Evolutionary conservation across 2,329 filamentous ascomycete genomes (phyloP).

Genomic region (Penicillium sp.): DNA sequence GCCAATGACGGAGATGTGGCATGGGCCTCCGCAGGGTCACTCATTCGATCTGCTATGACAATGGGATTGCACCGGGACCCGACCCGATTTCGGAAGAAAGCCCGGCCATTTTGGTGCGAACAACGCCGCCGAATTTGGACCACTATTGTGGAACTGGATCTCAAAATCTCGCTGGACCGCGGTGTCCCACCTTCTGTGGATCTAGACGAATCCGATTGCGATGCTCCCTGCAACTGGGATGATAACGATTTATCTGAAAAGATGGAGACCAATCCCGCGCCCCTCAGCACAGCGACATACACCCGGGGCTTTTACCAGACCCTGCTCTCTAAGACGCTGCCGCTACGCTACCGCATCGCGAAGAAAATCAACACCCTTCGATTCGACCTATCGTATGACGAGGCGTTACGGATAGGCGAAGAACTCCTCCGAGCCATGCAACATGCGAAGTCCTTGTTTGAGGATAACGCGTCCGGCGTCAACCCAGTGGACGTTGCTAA

Average conservation of each 20-base stretch:
- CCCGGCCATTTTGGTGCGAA: conserved; percentile 41
- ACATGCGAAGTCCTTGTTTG: conserved; percentile 24
- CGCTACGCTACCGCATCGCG: conserved; percentile 31
- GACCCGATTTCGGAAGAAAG: conserved; percentile 33
- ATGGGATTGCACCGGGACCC: conserved; percentile 46
- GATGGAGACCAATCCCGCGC: conserved; percentile 26
- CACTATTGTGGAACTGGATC: conserved; percentile 44
- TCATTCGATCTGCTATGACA: conserved; percentile 43
- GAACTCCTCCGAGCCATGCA: conserved; percentile 27
- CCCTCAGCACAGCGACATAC: conserved; percentile 12
- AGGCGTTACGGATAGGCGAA: conserved; percentile 32
- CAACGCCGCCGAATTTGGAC: conserved; percentile 48
- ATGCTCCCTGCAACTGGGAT: conserved; percentile 39
- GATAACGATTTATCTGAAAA: conserved; percentile 34
- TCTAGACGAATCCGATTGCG: conserved; percentile 38
- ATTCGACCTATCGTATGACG: conserved; percentile 35
- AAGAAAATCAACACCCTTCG: conserved; percentile 31
- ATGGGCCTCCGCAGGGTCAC: conserved; percentile 39
- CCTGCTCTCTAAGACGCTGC: conserved; percentile 29
- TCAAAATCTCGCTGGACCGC: conserved; percentile 38
- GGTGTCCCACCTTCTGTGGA: conserved; percentile 36
- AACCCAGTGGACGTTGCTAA: conserved; percentile 8
- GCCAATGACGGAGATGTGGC: conserved; percentile 34
- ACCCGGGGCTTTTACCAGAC: conserved; percentile 32
- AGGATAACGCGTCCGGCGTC: conserved; percentile 13